These are phyloP conservation scores for Boletus barrowsii DNA, from an alignment of 768 basidiomycete genomes.

Conservation along the genomic window DNA sequence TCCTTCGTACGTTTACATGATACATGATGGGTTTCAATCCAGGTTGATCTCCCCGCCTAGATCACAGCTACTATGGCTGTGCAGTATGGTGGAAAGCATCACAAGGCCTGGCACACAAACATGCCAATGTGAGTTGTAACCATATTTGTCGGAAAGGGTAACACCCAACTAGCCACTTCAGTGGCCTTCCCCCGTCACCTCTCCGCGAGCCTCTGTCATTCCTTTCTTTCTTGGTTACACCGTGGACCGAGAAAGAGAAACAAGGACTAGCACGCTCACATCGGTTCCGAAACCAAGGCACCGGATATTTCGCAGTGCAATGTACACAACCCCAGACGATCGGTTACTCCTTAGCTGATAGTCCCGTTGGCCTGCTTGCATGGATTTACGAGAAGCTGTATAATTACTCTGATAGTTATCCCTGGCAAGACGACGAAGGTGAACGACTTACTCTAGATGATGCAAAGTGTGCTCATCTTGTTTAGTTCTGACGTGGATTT, in stretches of 20 bases:
- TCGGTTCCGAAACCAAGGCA: constrained; percentile 20
- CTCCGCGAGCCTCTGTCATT: constrained; percentile 22
- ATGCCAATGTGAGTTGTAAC: constrained; percentile 36
- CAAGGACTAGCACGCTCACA: constrained; percentile 17
- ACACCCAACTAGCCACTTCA: not conserved
- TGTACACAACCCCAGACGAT: constrained; percentile 49
- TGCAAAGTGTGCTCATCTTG: not conserved
- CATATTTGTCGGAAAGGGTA: not conserved
- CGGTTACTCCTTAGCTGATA: constrained; percentile 53
- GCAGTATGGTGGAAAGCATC: constrained; percentile 39
- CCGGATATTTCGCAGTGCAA: constrained; percentile 32
- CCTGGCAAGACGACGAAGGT: constrained; percentile 57
- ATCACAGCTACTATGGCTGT: constrained; percentile 33
- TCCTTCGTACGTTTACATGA: constrained; percentile 24
- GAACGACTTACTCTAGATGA: constrained; percentile 4
- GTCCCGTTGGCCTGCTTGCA: constrained; percentile 49
- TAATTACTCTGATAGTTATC: constrained; percentile 47
- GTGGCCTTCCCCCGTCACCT: constrained; percentile 30
- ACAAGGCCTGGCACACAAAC: constrained; percentile 55
- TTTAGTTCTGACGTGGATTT: constrained; percentile 57
- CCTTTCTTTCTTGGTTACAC: constrained; percentile 24
- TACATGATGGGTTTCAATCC: not conserved
- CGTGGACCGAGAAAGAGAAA: constrained; percentile 26
- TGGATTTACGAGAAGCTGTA: constrained; percentile 53
- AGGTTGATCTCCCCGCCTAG: constrained; percentile 18